Percentiles rank a stretch among this genome's conserved stretches.
phyloP scores from a whole-genome alignment of 139 green algal genomes.

The Desmodesmus armatus region DNA sequence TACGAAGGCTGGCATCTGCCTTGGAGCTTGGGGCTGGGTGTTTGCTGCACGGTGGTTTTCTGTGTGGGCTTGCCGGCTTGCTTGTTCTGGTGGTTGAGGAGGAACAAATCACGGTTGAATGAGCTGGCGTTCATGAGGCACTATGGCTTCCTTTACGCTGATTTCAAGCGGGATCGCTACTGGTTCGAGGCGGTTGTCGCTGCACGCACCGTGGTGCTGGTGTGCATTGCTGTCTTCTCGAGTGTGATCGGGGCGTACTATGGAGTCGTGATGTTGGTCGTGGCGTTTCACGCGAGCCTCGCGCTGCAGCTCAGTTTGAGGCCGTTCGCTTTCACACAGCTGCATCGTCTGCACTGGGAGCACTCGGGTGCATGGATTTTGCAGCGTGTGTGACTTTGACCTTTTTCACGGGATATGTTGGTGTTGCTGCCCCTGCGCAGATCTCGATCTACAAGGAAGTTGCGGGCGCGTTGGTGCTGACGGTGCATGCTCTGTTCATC shows the following conservation, averaged over 20 bases:
- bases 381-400: not conserved
- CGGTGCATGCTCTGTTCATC: not conserved
- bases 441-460: not conserved
- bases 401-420: too few species aligned
- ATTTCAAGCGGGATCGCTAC: not conserved
- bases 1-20: conserved; percentile 5
- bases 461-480: not conserved
- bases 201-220: conserved; percentile 4
- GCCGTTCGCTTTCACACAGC: not conserved
- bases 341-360: conserved; percentile 20
- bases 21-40: not conserved
- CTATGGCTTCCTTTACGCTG: conserved; percentile 8
- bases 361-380: not conserved
- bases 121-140: conserved; percentile 3
- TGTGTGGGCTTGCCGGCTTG: not conserved
- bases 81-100: not conserved
- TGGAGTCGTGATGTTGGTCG: not conserved
- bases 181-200: conserved; percentile 11
- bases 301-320: not conserved
- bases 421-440: not conserved
- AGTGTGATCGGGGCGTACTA: conserved; percentile 12
- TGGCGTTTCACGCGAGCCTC: not conserved
- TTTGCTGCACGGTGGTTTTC: conserved; percentile 5
- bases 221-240: conserved; percentile 2
- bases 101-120: not conserved